Evolutionary conservation across 495 filamentous ascomycete species (phyloP).

Genomic region (Neurospora sublineolata): DNA sequence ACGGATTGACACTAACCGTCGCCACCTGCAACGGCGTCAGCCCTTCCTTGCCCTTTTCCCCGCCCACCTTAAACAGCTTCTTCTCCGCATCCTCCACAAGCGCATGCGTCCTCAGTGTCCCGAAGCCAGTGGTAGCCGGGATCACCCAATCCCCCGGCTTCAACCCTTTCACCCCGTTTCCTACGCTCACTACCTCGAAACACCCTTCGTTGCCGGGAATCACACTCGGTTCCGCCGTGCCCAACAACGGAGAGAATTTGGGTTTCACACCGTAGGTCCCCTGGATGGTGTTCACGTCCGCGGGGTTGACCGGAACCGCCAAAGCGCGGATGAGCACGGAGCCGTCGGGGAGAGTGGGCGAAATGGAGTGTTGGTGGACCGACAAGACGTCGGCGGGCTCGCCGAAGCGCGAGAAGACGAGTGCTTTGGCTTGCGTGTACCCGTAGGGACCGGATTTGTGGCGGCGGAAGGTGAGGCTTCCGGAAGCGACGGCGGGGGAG

Average conservation of each 20-base stretch:
- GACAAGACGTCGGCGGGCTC: slow-evolving; percentile 71
- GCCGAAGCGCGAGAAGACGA: slow-evolving; percentile 76
- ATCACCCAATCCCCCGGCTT: slow-evolving; percentile 82
- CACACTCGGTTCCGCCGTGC: slow-evolving; percentile 54
- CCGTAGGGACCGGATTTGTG: slow-evolving; percentile 58
- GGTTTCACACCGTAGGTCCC: slow-evolving; percentile 90
- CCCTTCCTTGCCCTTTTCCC: slow-evolving; percentile 31
- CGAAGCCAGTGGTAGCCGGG: slow-evolving; percentile 65
- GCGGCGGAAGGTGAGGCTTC: slow-evolving; percentile 1
- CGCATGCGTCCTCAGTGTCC: slow-evolving; percentile 89
- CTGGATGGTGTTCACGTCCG: slow-evolving; percentile 89
- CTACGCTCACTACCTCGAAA: slow-evolving; percentile 67
- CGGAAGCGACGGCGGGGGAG: background rate
- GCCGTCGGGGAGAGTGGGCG: slow-evolving; percentile 61
- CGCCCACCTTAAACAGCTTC: slow-evolving; percentile 54
- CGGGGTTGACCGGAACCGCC: slow-evolving; percentile 86
- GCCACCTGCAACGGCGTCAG: slow-evolving; percentile 65
- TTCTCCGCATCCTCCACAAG: slow-evolving; percentile 48
- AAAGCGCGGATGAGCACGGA: slow-evolving; percentile 57
- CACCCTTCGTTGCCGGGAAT: slow-evolving; percentile 77
- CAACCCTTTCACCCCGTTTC: slow-evolving; percentile 41
- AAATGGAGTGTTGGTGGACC: slow-evolving; percentile 73
- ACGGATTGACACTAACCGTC: slow-evolving; percentile 83
- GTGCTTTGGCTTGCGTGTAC: slow-evolving; percentile 90
- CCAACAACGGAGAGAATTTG: slow-evolving; percentile 55